These are phyloP conservation scores for Sugiyamaella chiloensis DNA, from an alignment of 805 yeast genomes.

Conservation along the genomic window DNA sequence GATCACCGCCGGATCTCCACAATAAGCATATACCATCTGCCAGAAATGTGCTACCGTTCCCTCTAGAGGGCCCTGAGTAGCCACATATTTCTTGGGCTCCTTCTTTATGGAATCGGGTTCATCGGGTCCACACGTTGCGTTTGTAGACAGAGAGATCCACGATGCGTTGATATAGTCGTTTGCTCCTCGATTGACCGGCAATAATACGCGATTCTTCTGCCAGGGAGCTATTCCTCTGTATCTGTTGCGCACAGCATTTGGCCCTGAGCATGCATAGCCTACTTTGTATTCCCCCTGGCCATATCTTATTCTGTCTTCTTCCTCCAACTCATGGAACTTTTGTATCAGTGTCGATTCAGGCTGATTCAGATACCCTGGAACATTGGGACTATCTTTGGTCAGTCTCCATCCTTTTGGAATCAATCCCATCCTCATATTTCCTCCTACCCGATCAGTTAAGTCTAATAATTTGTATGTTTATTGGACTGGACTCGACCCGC, in stretches of 20 bases:
- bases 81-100: constrained; percentile 47
- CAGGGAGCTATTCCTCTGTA: constrained; percentile 64
- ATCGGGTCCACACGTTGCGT: constrained; percentile 29
- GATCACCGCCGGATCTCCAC: constrained; percentile 59
- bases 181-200: constrained; percentile 31
- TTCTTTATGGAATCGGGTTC: constrained; percentile 14
- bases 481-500: too few relatives aligned
- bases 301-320: constrained; percentile 30
- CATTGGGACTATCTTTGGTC: background rate
- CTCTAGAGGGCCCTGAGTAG: constrained; percentile 83
- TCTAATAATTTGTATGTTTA: too few relatives aligned
- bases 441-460: too few relatives aligned
- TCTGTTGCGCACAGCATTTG: constrained; percentile 45
- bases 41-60: constrained; percentile 81
- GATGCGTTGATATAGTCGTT: constrained; percentile 85
- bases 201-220: constrained; percentile 54
- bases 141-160: constrained; percentile 48
- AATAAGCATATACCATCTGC: constrained; percentile 69
- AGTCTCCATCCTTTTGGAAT: background rate
- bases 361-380: constrained; percentile 15
- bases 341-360: background rate
- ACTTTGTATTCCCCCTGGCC: constrained; percentile 27
- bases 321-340: constrained; percentile 24
- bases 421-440: too few relatives aligned
- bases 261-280: constrained; percentile 21